Percentiles rank a stretch among this genome's conserved stretches.
Conservation (phyloP, 805 yeast genomes). For the Saccharomycopsis babjevae region DNA sequence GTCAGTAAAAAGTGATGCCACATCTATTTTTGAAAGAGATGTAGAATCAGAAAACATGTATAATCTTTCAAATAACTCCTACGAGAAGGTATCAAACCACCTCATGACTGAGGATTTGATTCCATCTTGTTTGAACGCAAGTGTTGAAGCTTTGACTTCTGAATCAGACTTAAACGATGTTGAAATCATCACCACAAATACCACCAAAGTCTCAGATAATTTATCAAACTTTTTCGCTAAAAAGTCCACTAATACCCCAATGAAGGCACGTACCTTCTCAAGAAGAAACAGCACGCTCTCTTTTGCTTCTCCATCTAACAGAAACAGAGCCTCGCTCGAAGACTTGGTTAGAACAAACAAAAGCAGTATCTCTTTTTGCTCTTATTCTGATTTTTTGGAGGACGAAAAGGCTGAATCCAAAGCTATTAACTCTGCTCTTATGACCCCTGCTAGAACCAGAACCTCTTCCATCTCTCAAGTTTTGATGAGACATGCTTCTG, state of each 20-base stretch:
- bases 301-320: background rate
- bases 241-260: background rate
- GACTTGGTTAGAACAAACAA: slow-evolving; percentile 15
- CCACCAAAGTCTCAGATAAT: slow-evolving; percentile 1
- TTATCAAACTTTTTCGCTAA: slow-evolving; percentile 2
- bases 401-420: slow-evolving; percentile 6
- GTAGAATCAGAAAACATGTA: slow-evolving; percentile 11
- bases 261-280: slow-evolving; percentile 1
- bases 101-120: slow-evolving; percentile 10
- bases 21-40: slow-evolving; percentile 17
- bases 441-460: slow-evolving; percentile 3
- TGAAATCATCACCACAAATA: slow-evolving; percentile 4
- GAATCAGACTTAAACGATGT: slow-evolving; percentile 2
- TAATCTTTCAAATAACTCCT: slow-evolving; percentile 8
- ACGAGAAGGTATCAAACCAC: slow-evolving; percentile 5
- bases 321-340: slow-evolving; percentile 11
- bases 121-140: slow-evolving; percentile 17
- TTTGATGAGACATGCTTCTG: slow-evolving; percentile 3
- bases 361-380: slow-evolving; percentile 9
- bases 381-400: slow-evolving; percentile 14
- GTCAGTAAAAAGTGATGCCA: slow-evolving; percentile 2
- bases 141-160: slow-evolving; percentile 12
- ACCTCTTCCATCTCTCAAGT: slow-evolving; percentile 9
- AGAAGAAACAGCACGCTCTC: slow-evolving; percentile 2
- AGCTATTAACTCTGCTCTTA: background rate